Conservation (phyloP, 2,329 filamentous ascomycete genomes). For the Erysiphe pulchra region DNA sequence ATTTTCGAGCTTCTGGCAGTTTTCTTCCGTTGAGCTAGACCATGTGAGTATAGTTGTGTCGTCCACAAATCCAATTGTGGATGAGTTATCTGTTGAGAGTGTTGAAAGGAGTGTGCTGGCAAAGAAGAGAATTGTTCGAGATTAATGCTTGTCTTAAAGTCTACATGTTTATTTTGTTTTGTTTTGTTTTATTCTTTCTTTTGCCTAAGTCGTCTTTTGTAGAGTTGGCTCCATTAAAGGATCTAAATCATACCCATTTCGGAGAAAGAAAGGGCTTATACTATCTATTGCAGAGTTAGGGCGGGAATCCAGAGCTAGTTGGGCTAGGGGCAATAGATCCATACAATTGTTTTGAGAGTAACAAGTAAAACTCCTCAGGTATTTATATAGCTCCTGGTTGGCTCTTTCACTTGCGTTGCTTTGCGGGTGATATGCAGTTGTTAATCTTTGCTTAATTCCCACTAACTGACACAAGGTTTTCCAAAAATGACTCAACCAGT, state of each 20-base stretch:
- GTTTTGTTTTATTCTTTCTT: too few relatives aligned
- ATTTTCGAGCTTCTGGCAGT: too few relatives aligned
- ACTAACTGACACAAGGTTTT: background rate
- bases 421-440: background rate
- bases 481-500: background rate
- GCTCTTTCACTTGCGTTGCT: background rate
- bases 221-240: background rate
- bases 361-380: background rate
- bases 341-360: background rate
- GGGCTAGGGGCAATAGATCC: background rate
- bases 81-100: too few relatives aligned
- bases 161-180: too few relatives aligned
- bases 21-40: too few relatives aligned
- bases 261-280: background rate
- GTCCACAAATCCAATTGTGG: too few relatives aligned
- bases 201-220: too few relatives aligned
- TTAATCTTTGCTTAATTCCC: background rate
- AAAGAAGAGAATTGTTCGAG: too few relatives aligned
- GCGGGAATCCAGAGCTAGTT: background rate
- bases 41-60: too few relatives aligned
- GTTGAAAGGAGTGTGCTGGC: too few relatives aligned
- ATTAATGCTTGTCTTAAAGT: too few relatives aligned
- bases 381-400: background rate
- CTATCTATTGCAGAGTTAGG: background rate
- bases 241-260: background rate